A percentile compares a stretch with the other conserved stretches of the same genome.
phyloP scores from a whole-genome alignment of 2,329 filamentous ascomycete genomes.

The Talaromyces sp. region DNA sequence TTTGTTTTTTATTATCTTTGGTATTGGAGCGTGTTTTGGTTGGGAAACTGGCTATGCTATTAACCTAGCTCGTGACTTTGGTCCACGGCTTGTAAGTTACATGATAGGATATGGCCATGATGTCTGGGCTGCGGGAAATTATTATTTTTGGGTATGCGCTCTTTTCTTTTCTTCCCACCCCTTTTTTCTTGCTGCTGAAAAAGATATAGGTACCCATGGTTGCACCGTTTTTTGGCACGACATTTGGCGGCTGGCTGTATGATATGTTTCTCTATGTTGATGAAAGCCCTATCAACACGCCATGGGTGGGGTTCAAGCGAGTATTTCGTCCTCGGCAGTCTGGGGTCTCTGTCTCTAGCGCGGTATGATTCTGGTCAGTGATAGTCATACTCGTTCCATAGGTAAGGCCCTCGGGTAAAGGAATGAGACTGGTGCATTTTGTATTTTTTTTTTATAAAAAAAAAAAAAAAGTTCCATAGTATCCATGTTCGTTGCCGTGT shows the following conservation, averaged over 20 bases:
- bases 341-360: neutral
- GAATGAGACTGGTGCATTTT: no score
- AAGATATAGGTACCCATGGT: conserved; percentile 62
- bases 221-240: conserved; percentile 61
- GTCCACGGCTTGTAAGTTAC: conserved; percentile 62
- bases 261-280: conserved; percentile 67
- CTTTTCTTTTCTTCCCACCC: neutral
- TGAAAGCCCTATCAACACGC: conserved; percentile 65
- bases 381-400: neutral
- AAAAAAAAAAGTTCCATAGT: neutral
- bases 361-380: neutral
- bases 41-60: conserved; percentile 76
- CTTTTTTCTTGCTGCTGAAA: neutral
- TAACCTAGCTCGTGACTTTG: conserved; percentile 69
- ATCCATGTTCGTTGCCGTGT: neutral
- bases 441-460: no score
- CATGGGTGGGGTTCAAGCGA: conserved; percentile 57
- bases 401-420: no score
- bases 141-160: conserved; percentile 65
- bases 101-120: conserved; percentile 63
- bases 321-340: neutral
- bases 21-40: conserved; percentile 67
- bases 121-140: conserved; percentile 63
- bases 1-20: conserved; percentile 69
- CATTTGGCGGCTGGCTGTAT: conserved; percentile 63